Base-by-base conservation (phyloP, 345 rosid species). In the Sisymbrium altissimum region DNA sequence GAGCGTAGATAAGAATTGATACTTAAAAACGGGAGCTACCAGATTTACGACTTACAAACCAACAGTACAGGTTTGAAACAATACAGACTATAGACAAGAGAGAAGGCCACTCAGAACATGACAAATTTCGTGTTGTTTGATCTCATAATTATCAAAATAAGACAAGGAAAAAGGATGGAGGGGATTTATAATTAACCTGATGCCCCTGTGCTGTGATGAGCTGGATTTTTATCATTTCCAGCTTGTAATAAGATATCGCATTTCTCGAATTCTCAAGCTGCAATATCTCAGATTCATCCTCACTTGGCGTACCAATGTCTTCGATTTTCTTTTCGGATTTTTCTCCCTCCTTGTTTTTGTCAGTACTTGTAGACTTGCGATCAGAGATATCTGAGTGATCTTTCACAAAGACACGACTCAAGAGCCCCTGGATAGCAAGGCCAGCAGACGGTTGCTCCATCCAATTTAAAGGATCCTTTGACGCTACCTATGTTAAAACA, bases 371-470 rank as follows among this genome's bases (percentile, higher is more conserved):
- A 57, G 80, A 64, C 61, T 78, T 65, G 23, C 9, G 71, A 58
- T 78, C 55, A 73, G 93, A 83, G 58, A 82, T 86, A 74, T 80
- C 85, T 57, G 86, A 81, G 56, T 86, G 87, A 73, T 87, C 96
- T 71, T 92, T 86, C 35, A 83, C 83, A 56, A 86, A 70, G 44
- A 85, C 88, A 72, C 88, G 93, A 71, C 84, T 89, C 77, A 95
- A 64, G 60, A 88, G 81, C 72, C 97, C 99, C 75, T 89, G 97
- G 76, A 92, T 82, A 44, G 85, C 86, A 80, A 95, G 72, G 75
- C 96, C 97, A 75, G 93, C 89, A 8, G 96, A 86, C 12, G 92
- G 89, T 58, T 88, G 85, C 75, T 88, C 84, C 97, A 95, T 88
- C 91, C 91, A 89, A 66, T 88, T 86, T 67, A 85, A 59, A 59